Evolutionary conservation across 371 early-diverging fungal genomes (phyloP).

Genomic region (Rhizopus stolonifer): DNA sequence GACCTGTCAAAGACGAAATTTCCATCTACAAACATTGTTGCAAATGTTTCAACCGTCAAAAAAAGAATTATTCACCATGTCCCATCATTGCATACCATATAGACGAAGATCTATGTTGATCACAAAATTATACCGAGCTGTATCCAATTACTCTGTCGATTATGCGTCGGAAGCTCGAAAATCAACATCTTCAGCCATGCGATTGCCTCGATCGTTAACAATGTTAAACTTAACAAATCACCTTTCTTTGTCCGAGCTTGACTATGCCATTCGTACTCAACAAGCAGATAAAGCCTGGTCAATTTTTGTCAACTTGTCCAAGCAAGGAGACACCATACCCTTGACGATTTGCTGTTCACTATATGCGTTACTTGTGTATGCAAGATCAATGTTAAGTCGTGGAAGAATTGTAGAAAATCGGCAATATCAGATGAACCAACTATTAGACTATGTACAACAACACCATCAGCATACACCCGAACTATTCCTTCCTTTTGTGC

Average conservation of each 20-base stretch:
- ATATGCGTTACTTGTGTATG: constrained; percentile 38
- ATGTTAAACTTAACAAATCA: constrained; percentile 30
- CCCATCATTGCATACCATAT: constrained; percentile 14
- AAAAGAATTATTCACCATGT: constrained; percentile 5
- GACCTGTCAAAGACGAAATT: constrained; percentile 31
- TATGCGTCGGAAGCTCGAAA: constrained; percentile 1
- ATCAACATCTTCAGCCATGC: constrained; percentile 5
- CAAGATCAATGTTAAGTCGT: constrained; percentile 17
- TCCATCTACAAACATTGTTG: constrained; percentile 30
- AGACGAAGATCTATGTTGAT: constrained; percentile 19
- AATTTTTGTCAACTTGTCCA: constrained; percentile 32
- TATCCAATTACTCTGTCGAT: constrained; percentile 20
- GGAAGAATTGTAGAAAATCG: constrained; percentile 16
- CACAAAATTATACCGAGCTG: background rate
- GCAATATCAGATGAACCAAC: constrained; percentile 31
- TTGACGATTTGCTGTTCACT: constrained; percentile 29
- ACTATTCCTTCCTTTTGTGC: constrained; percentile 23
- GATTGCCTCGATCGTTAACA: constrained; percentile 20
- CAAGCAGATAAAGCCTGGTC: constrained; percentile 48
- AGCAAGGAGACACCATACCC: constrained; percentile 29
- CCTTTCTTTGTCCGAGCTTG: constrained; percentile 33
- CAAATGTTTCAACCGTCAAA: constrained; percentile 24
- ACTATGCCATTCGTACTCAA: constrained; percentile 30
- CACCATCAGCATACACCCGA: constrained; percentile 13
- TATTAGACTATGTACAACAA: constrained; percentile 32